phyloP scores from a whole-genome alignment of 192 early-diverging fungal genomes.

The Haplosporangium gracile region DNA sequence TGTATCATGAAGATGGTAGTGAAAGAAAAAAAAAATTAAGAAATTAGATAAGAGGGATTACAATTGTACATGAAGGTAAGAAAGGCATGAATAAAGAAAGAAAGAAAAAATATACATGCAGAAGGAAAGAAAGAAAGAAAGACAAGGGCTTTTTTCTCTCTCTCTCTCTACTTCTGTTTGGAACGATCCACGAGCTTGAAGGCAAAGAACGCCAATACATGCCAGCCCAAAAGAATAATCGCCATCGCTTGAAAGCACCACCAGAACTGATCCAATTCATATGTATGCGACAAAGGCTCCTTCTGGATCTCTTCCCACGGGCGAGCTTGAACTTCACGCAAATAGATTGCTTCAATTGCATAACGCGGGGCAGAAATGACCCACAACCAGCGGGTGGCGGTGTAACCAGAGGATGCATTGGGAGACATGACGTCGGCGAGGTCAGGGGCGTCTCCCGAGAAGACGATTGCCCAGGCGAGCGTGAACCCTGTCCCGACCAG shows the following conservation, averaged over 20 bases:
- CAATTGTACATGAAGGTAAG: neutral
- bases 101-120: neutral
- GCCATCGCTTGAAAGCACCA: constrained; percentile 58
- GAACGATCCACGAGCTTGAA: constrained; percentile 63
- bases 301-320: constrained; percentile 46
- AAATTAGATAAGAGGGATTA: neutral
- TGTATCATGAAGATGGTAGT: no score
- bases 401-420: constrained; percentile 17
- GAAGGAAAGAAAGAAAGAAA: neutral
- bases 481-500: constrained; percentile 69
- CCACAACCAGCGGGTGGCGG: constrained; percentile 63
- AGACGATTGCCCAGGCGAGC: constrained; percentile 68
- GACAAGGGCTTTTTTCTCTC: no score
- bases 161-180: constrained; percentile 25
- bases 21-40: neutral
- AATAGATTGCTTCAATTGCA: constrained; percentile 69
- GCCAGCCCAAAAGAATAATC: constrained; percentile 65
- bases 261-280: constrained; percentile 58
- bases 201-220: constrained; percentile 62
- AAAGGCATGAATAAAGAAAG: neutral
- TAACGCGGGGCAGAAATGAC: constrained; percentile 69
- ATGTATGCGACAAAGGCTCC: constrained; percentile 47
- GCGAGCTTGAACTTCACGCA: constrained; percentile 61
- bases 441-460: constrained; percentile 63
- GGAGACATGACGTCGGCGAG: constrained; percentile 50